These are phyloP conservation scores for Dactylellina parvicollis DNA, from an alignment of 2,329 filamentous ascomycete genomes.

Conservation along the genomic window DNA sequence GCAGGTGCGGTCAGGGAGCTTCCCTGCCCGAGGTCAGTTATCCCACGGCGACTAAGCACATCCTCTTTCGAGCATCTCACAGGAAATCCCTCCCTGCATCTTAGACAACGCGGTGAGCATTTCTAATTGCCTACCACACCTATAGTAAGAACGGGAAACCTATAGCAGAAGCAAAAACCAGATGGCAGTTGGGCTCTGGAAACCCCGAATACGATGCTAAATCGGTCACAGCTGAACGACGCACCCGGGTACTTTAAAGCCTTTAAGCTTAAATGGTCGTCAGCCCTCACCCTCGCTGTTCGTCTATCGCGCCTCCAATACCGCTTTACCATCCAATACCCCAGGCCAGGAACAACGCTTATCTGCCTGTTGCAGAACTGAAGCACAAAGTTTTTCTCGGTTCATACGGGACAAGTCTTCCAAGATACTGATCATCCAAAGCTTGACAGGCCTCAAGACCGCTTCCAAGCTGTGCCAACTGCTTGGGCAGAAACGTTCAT, in stretches of 20 bases:
- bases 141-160: constrained; percentile 30
- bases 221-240: constrained; percentile 10
- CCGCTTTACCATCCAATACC: constrained; percentile 4
- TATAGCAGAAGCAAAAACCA: constrained; percentile 42
- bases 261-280: constrained; percentile 46
- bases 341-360: constrained; percentile 27
- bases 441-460: constrained; percentile 44
- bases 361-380: constrained; percentile 10
- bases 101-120: constrained; percentile 41
- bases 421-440: constrained; percentile 39
- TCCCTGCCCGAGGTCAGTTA: constrained; percentile 20
- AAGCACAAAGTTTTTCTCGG: constrained; percentile 32
- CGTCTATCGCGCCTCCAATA: constrained; percentile 25
- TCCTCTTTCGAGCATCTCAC: constrained; percentile 23
- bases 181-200: background rate
- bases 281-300: background rate
- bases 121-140: constrained; percentile 53
- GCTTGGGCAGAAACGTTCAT: constrained; percentile 38
- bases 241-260: constrained; percentile 5
- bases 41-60: constrained; percentile 26
- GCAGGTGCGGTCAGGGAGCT: constrained; percentile 12
- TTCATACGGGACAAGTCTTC: constrained; percentile 34
- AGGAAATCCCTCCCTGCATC: background rate
- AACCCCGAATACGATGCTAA: constrained; percentile 9
- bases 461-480: constrained; percentile 33